A percentile compares a stretch with the other conserved stretches of the same genome.
Conservation (phyloP, 129 eudicot species). For the Heracleum sosnowskyi region DNA sequence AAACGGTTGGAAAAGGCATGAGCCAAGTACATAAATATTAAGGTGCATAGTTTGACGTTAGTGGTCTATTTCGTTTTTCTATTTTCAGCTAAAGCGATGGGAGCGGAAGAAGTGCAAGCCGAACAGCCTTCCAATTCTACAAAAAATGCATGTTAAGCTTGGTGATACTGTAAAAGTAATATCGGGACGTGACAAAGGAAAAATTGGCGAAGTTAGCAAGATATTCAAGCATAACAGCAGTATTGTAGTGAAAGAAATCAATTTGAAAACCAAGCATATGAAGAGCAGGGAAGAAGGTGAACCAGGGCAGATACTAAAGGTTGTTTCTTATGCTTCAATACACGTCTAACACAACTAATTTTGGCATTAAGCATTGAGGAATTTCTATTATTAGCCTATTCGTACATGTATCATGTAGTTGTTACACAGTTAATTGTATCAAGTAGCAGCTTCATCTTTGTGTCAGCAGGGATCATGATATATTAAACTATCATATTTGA, state of each 20-base stretch:
- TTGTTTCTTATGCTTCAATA: constrained; percentile 15
- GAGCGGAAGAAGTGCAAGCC: constrained; percentile 94
- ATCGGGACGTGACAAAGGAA: constrained; percentile 86
- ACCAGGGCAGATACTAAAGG: constrained; percentile 84
- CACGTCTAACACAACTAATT: not conserved
- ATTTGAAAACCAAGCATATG: constrained; percentile 89
- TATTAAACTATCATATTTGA: not conserved
- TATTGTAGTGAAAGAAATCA: constrained; percentile 59
- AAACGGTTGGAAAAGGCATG: not conserved
- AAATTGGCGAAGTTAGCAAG: constrained; percentile 68
- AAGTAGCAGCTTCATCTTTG: not conserved
- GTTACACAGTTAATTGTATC: not conserved
- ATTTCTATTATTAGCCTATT: not conserved
- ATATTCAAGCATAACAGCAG: constrained; percentile 76
- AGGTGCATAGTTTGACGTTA: not conserved
- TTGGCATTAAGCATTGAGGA: not conserved
- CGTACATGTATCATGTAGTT: not conserved
- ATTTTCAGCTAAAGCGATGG: constrained; percentile 80
- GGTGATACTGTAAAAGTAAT: constrained; percentile 96
- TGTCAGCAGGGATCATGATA: not conserved
- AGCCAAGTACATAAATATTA: not conserved
- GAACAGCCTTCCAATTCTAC: constrained; percentile 82
- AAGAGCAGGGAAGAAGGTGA: constrained; percentile 83
- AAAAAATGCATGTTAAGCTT: constrained; percentile 89
- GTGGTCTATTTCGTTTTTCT: not conserved